Evolutionary conservation across 176 grass and related monocot genomes (phyloP).

Genomic region (Secale cereale): DNA sequence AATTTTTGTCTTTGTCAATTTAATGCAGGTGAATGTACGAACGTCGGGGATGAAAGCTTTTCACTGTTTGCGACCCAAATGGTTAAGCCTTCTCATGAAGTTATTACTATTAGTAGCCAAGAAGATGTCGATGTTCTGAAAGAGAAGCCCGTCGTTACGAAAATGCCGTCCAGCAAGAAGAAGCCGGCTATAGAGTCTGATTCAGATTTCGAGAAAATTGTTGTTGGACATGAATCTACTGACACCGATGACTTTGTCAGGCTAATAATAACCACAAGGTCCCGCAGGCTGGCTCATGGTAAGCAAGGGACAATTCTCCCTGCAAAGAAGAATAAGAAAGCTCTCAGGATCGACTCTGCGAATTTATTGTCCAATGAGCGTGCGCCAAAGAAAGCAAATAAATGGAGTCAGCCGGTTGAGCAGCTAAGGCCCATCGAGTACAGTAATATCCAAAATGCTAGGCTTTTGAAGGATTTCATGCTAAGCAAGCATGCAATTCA

Average conservation of each 20-base stretch:
- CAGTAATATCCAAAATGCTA: too few relatives aligned
- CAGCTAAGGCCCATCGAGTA: too few relatives aligned
- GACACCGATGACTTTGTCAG: not conserved
- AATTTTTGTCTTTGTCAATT: not conserved
- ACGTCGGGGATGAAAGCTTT: not conserved
- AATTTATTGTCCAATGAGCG: too few relatives aligned
- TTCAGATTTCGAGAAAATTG: not conserved
- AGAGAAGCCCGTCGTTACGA: not conserved
- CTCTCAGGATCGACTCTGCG: too few relatives aligned
- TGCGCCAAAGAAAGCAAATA: too few relatives aligned
- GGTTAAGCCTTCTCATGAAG: not conserved
- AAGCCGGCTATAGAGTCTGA: not conserved
- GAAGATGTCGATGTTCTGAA: not conserved
- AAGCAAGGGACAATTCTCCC: too few relatives aligned
- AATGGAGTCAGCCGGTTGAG: too few relatives aligned
- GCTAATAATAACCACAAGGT: not conserved
- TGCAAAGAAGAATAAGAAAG: too few relatives aligned
- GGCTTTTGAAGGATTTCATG: too few relatives aligned
- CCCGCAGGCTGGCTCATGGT: not conserved
- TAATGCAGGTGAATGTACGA: not conserved
- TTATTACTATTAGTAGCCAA: not conserved
- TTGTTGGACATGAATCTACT: not conserved
- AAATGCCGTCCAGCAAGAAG: not conserved
- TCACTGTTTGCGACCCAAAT: not conserved
- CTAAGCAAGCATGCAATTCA: too few relatives aligned